A percentile compares a stretch with the other conserved stretches of the same genome.
Conservation (phyloP, 78 protist species). For the Tieghemostelium lacteum region DNA sequence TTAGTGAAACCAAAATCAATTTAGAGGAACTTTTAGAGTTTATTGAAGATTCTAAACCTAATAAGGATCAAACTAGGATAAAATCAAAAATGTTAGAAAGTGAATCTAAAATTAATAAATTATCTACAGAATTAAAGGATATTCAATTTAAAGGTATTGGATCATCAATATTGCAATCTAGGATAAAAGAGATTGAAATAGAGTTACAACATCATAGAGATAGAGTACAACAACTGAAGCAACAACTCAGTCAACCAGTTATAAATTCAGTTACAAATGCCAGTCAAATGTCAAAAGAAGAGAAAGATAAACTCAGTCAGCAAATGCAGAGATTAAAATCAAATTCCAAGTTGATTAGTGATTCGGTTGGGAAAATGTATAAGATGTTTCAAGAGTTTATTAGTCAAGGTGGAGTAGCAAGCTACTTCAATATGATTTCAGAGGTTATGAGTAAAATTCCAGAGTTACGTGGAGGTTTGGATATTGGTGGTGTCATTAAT, state of each 20-base stretch:
- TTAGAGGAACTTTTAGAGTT: not conserved
- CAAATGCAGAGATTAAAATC: not conserved
- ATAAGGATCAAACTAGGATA: not conserved
- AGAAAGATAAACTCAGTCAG: too few relatives aligned
- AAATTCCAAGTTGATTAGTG: not conserved
- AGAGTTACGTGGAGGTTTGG: conserved; percentile 8
- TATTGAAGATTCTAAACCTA: not conserved
- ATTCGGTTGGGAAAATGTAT: not conserved
- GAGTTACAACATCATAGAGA: not conserved
- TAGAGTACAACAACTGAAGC: not conserved
- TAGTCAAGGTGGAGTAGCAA: not conserved
- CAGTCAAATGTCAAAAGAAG: not conserved
- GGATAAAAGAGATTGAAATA: not conserved
- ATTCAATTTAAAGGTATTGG: not conserved
- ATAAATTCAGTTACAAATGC: not conserved
- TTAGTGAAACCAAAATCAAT: not conserved
- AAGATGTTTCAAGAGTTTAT: not conserved
- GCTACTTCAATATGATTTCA: not conserved
- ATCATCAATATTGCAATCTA: not conserved
- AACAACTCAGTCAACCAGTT: not conserved
- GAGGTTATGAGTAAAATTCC: conserved; percentile 11
- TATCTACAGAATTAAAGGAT: not conserved
- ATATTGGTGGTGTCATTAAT: conserved; percentile 2
- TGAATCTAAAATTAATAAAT: not conserved
- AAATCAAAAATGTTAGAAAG: not conserved